Base-by-base conservation (phyloP, 305 asterid species). In the Fraxinus paxiana region DNA sequence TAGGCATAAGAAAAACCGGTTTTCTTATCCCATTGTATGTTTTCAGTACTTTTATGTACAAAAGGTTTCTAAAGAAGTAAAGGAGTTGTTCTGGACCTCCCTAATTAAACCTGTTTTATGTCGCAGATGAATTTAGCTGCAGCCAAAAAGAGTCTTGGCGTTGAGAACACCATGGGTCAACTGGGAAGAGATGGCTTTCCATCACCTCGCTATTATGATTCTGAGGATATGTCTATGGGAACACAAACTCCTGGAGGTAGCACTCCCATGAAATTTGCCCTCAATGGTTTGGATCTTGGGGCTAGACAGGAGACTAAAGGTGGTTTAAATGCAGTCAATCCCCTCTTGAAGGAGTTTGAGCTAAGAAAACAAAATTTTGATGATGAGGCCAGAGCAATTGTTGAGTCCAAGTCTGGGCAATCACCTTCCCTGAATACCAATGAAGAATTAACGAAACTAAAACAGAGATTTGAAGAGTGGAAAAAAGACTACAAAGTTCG, bases 111-210 rank as follows among this genome's bases (percentile, higher is more conserved):
- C 54, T 38, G 0, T 54, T 72, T 48, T 82, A 56, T 7, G 75
- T 76, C 82, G 83, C 93, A 96, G 99, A 84, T 76, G 87, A 96
- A 89, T 85, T 87, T 96, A 84, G 94, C 92, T 80, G 92, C 92
- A 80, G 93, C 99, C 51, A 93, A 90, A 90, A 89, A 79, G 85
- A 90, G 86, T 84, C 90, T 92, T 54, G 90, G 79, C 61, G 75
- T 88, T 22, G 93, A 88, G 28, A 87, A 88, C 69, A 46, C 79
- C 35, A 73, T 82, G 12, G 80, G 80, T 80, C 93, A 67, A 79
- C 83, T 73, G 33, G 84, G 87, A 86, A 86, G 88, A 86, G 88
- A 91, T 10, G 91, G 90, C 81, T 84, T 88, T 10, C 88, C 88
- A 28, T 88, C 97, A 28, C 94, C 98, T 79, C 87, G 63, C 37